A percentile compares a stretch with the other conserved stretches of the same genome.
phyloP scores from a whole-genome alignment of 176 grass and related monocot species.

The Oropetium thomaeum region DNA sequence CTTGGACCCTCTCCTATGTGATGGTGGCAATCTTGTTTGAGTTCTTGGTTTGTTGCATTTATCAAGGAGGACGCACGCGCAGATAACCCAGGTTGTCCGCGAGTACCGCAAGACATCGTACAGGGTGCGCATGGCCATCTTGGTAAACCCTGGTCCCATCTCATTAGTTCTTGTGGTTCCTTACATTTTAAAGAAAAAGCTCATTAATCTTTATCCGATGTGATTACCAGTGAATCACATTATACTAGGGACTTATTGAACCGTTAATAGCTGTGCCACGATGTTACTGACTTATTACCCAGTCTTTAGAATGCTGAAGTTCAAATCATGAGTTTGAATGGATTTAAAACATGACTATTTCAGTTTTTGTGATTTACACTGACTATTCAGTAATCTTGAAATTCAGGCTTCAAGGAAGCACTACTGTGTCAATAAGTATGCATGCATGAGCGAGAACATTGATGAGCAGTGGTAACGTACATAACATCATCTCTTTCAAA shows the following conservation, averaged over 20 bases:
- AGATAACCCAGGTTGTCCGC: constrained; percentile 94
- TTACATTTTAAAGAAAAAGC: neutral
- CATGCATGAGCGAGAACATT: constrained; percentile 53
- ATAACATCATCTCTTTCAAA: neutral
- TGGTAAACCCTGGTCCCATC: constrained; percentile 46
- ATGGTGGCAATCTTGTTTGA: constrained; percentile 11
- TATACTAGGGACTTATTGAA: neutral
- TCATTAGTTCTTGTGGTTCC: neutral
- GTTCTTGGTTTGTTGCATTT: constrained; percentile 24
- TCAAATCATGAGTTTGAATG: neutral
- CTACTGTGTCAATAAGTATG: constrained; percentile 75
- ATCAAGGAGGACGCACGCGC: constrained; percentile 94
- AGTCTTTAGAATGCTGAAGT: neutral
- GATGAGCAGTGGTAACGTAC: constrained; percentile 75
- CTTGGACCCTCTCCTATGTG: neutral
- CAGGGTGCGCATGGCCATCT: constrained; percentile 74
- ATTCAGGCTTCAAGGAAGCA: constrained; percentile 89
- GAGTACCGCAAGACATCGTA: constrained; percentile 94
- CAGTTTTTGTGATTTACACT: constrained; percentile 5
- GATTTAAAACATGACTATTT: neutral
- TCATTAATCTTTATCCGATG: neutral
- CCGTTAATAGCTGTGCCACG: neutral
- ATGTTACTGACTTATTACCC: neutral
- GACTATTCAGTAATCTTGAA: neutral
- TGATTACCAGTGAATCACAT: neutral